Percentiles rank a stretch among this genome's conserved stretches.
These are phyloP conservation scores for Pythium volutum DNA, from an alignment of 352 stramenopile species.

Conservation along the genomic window DNA sequence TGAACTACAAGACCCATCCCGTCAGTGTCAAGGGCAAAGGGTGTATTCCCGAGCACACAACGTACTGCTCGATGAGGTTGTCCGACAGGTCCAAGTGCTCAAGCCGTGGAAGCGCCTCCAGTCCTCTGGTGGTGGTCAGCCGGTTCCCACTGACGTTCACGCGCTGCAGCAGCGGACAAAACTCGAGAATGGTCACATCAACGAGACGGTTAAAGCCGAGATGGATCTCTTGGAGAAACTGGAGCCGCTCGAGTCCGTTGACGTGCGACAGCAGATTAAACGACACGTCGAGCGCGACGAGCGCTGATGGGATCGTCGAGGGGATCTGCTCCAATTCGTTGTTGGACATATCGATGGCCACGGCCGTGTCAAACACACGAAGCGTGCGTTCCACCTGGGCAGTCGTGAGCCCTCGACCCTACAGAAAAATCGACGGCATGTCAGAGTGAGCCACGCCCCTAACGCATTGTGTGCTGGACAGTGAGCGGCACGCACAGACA, in stretches of 20 bases:
- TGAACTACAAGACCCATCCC: conserved; percentile 30
- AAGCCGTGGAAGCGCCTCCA: conserved; percentile 63
- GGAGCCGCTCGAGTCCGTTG: conserved; percentile 54
- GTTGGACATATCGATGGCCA: conserved; percentile 69
- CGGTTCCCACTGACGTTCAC: conserved; percentile 75
- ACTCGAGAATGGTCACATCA: conserved; percentile 63
- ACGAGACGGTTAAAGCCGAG: conserved; percentile 63
- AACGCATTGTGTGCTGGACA: background rate
- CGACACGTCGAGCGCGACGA: conserved; percentile 62
- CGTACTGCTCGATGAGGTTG: conserved; percentile 73
- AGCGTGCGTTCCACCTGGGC: conserved; percentile 59
- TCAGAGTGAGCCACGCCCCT: background rate
- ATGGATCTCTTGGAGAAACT: conserved; percentile 63
- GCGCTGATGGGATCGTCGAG: conserved; percentile 34
- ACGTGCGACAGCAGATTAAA: conserved; percentile 58
- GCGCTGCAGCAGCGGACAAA: conserved; percentile 50
- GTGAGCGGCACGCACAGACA: conserved; percentile 39
- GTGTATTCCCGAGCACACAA: background rate
- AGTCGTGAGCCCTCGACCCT: conserved; percentile 56
- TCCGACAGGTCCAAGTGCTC: conserved; percentile 68
- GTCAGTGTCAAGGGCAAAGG: background rate
- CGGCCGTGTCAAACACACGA: conserved; percentile 59
- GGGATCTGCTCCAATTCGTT: conserved; percentile 71
- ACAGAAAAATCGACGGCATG: background rate
- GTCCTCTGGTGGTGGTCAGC: conserved; percentile 52